These are phyloP conservation scores for Hypoxylon sp. DNA, from an alignment of 2,329 filamentous ascomycete genomes.

Conservation along the genomic window DNA sequence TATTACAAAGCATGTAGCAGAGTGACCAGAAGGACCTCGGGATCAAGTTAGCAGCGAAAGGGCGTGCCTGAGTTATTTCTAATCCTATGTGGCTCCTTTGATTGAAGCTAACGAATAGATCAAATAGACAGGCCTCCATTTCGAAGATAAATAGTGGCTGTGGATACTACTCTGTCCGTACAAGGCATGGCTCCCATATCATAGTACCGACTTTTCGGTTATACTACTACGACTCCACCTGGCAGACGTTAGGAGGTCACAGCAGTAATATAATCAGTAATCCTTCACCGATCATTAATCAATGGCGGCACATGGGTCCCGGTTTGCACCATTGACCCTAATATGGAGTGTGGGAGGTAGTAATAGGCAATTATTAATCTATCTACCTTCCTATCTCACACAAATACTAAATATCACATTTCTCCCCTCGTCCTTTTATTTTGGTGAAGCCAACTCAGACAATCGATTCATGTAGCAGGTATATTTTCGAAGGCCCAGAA, in stretches of 20 bases:
- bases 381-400: constrained; percentile 3
- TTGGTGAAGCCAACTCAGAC: constrained; percentile 1
- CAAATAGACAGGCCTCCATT: neutral
- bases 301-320: constrained; percentile 22
- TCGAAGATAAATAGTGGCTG: constrained; percentile 1
- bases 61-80: neutral
- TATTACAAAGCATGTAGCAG: neutral
- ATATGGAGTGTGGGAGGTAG: constrained; percentile 10
- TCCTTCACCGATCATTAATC: constrained; percentile 26
- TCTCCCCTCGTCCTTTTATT: neutral
- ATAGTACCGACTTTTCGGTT: constrained; percentile 16
- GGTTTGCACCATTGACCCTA: constrained; percentile 19
- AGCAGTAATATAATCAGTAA: constrained; percentile 14
- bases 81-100: neutral
- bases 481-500: neutral
- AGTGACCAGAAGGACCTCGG: neutral
- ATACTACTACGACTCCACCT: constrained; percentile 20
- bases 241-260: neutral
- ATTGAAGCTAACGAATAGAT: constrained; percentile 1
- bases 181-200: constrained; percentile 9
- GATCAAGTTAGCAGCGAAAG: constrained; percentile 4
- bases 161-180: constrained; percentile 5
- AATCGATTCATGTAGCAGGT: neutral
- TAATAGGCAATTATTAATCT: constrained; percentile 27
- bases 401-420: constrained; percentile 2